Evolutionary conservation across 2,329 filamentous ascomycete species (phyloP).

Genomic region (Emericellopsis atlantica): DNA sequence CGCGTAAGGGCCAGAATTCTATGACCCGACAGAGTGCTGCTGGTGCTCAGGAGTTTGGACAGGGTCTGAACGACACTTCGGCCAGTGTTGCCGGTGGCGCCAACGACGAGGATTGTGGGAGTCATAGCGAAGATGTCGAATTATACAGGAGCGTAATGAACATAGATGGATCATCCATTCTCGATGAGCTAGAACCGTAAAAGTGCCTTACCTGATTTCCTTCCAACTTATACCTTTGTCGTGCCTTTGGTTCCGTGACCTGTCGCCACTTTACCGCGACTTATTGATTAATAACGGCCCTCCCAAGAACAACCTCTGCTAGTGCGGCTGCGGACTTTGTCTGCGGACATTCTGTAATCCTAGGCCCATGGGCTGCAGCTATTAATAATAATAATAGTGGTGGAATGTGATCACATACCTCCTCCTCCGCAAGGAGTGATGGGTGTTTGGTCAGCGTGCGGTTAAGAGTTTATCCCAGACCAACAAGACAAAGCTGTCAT

Average conservation of each 20-base stretch:
- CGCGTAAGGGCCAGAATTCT: constrained; percentile 9
- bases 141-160: constrained; percentile 9
- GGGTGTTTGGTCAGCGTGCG: neutral
- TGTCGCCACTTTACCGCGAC: neutral
- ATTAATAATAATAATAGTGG: neutral
- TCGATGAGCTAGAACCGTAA: neutral
- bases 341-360: neutral
- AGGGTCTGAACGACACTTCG: constrained; percentile 13
- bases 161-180: neutral
- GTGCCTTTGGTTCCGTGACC: neutral
- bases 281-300: neutral
- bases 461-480: neutral
- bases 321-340: neutral
- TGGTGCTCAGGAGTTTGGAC: constrained; percentile 10
- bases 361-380: neutral
- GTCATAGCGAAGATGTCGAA: constrained; percentile 11
- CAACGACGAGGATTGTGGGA: constrained; percentile 19
- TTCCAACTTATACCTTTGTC: neutral
- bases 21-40: neutral
- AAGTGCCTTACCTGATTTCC: neutral
- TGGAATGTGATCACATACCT: neutral
- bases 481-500: neutral
- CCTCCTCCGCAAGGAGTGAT: neutral
- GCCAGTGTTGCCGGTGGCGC: constrained; percentile 23
- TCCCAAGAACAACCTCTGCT: neutral